phyloP scores from a whole-genome alignment of 2,329 filamentous ascomycete species.

The Venturia oleaginea region DNA sequence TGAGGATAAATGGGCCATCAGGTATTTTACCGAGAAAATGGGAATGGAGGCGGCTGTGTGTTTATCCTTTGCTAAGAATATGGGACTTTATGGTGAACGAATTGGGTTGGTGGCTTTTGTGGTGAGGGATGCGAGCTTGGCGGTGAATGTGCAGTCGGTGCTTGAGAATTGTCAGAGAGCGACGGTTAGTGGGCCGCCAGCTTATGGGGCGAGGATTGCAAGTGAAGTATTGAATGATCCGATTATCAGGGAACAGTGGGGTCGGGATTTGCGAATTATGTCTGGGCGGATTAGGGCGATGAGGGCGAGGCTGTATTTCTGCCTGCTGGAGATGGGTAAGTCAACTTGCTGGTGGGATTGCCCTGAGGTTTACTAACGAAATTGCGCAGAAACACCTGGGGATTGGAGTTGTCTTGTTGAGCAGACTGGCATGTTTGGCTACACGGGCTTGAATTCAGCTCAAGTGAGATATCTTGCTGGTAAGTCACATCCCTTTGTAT shows the following conservation, averaged over 20 bases:
- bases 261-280: slow-evolving; percentile 28
- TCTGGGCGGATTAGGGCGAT: slow-evolving; percentile 26
- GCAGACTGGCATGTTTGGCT: slow-evolving; percentile 36
- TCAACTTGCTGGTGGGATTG: neutral
- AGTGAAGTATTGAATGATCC: slow-evolving; percentile 21
- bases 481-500: neutral
- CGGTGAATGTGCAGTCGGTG: slow-evolving; percentile 8
- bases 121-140: neutral
- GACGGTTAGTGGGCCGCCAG: slow-evolving; percentile 23
- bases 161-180: slow-evolving; percentile 16
- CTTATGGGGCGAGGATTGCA: slow-evolving; percentile 25
- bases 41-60: slow-evolving; percentile 23
- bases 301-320: slow-evolving; percentile 16
- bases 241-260: slow-evolving; percentile 23
- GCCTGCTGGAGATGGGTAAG: slow-evolving; percentile 1
- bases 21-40: slow-evolving; percentile 21
- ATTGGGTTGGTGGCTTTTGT: slow-evolving; percentile 21
- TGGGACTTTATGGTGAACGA: slow-evolving; percentile 31
- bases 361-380: slow-evolving; percentile 17
- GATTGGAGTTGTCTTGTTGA: slow-evolving; percentile 25
- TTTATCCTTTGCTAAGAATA: slow-evolving; percentile 29
- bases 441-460: slow-evolving; percentile 26
- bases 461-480: slow-evolving; percentile 23
- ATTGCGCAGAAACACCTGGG: slow-evolving; percentile 22
- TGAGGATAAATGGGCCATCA: slow-evolving; percentile 28